A percentile compares a stretch with the other conserved stretches of the same genome.
phyloP scores from a whole-genome alignment of 345 rosid genomes.

The Pugionium dolabratum region DNA sequence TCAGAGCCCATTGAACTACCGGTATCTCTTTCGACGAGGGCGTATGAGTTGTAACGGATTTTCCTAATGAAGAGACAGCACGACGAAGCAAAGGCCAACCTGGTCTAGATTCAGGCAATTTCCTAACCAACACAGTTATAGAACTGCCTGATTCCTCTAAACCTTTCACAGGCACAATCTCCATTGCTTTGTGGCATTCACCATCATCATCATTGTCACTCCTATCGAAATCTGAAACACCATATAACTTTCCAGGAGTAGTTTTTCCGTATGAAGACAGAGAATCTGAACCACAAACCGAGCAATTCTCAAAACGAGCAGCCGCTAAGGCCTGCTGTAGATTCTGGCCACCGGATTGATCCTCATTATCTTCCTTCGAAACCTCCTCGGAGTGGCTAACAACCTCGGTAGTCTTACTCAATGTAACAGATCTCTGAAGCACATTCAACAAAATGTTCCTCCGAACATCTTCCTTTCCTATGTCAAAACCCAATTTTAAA shows the following conservation, averaged over 20 bases:
- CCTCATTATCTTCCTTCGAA: slow-evolving; percentile 25
- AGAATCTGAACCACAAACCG: slow-evolving; percentile 55
- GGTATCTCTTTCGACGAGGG: slow-evolving; percentile 58
- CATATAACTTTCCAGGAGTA: slow-evolving; percentile 16
- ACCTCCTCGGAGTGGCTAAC: slow-evolving; percentile 36
- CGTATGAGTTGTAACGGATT: slow-evolving; percentile 35
- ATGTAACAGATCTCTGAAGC: slow-evolving; percentile 56
- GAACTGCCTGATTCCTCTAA: slow-evolving; percentile 46
- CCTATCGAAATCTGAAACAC: slow-evolving; percentile 5
- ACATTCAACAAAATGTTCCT: slow-evolving; percentile 53
- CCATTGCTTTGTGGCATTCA: slow-evolving; percentile 49
- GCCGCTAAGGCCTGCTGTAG: slow-evolving; percentile 51
- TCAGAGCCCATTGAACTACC: slow-evolving; percentile 66
- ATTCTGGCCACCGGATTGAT: slow-evolving; percentile 36
- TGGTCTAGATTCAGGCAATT: slow-evolving; percentile 61
- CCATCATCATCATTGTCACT: slow-evolving; percentile 33
- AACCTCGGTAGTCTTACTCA: slow-evolving; percentile 52
- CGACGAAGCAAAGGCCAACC: slow-evolving; percentile 89
- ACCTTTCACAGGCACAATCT: slow-evolving; percentile 55
- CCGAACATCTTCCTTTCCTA: slow-evolving; percentile 55
- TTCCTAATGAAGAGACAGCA: slow-evolving; percentile 39
- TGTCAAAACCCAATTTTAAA: slow-evolving; percentile 1
- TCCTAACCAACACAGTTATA: slow-evolving; percentile 45
- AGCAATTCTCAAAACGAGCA: slow-evolving; percentile 51
- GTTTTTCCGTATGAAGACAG: slow-evolving; percentile 27